Conservation (phyloP, 352 stramenopile genomes). For the Phytopythium vexans region DNA sequence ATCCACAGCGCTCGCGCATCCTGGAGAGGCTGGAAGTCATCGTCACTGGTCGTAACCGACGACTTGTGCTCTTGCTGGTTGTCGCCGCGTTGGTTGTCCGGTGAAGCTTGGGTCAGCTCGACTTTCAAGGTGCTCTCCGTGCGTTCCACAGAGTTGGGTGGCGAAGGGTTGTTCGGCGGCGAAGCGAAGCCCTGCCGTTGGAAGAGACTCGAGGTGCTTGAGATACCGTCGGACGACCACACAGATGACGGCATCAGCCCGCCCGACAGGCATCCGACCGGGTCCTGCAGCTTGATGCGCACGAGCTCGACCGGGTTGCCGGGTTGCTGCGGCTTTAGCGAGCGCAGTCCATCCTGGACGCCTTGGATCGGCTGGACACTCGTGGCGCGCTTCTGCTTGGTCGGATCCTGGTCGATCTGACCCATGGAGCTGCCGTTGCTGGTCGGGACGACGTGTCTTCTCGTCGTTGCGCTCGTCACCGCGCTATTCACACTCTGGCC, state of each 20-base stretch:
- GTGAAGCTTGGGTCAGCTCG: neutral
- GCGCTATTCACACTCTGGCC: no score
- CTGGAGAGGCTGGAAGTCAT: neutral
- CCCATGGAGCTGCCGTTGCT: slow-evolving; percentile 15
- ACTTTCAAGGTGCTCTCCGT: neutral
- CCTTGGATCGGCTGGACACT: slow-evolving; percentile 4
- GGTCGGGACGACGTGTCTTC: neutral
- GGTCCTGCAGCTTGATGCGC: slow-evolving; percentile 57
- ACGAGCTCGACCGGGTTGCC: slow-evolving; percentile 47
- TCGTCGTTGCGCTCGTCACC: no score
- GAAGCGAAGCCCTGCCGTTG: slow-evolving; percentile 34
- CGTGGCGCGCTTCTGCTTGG: slow-evolving; percentile 21
- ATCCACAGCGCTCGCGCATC: neutral
- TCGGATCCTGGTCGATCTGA: slow-evolving; percentile 40
- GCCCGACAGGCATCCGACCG: slow-evolving; percentile 25
- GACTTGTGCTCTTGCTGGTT: slow-evolving; percentile 4
- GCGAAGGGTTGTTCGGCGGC: slow-evolving; percentile 12
- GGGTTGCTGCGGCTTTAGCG: slow-evolving; percentile 34
- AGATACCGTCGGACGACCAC: slow-evolving; percentile 63
- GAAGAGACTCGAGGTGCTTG: slow-evolving; percentile 49
- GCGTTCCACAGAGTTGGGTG: slow-evolving; percentile 1
- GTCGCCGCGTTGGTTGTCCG: slow-evolving; percentile 1
- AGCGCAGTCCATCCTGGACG: slow-evolving; percentile 9
- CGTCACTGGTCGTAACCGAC: neutral
- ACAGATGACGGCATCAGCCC: slow-evolving; percentile 17